Evolutionary conservation across 306 rosid genomes (phyloP).

Genomic region (Chamaecrista fasciculata): DNA sequence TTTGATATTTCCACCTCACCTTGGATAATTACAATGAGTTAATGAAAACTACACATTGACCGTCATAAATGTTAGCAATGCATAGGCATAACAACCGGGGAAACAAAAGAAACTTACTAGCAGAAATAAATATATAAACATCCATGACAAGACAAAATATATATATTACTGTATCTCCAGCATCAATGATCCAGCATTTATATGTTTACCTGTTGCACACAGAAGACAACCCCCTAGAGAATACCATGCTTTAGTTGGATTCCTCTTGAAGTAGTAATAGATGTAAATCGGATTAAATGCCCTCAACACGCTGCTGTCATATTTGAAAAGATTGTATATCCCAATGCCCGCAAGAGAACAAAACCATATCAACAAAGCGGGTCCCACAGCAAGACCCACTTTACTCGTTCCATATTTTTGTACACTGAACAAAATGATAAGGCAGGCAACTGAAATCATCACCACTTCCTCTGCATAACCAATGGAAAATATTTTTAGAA

Average conservation of each 20-base stretch:
- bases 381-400: constrained; percentile 94
- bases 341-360: constrained; percentile 81
- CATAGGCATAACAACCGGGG: constrained; percentile 9
- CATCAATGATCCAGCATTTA: constrained; percentile 22
- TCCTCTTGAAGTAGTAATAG: constrained; percentile 82
- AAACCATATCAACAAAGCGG: constrained; percentile 91
- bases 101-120: not conserved
- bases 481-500: constrained; percentile 22
- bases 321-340: constrained; percentile 77
- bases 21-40: not conserved
- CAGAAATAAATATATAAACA: constrained; percentile 26
- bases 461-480: constrained; percentile 74
- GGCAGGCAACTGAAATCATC: constrained; percentile 89
- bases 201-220: constrained; percentile 79
- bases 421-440: constrained; percentile 81
- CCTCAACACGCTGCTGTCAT: constrained; percentile 74
- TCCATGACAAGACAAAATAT: constrained; percentile 18
- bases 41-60: constrained; percentile 15
- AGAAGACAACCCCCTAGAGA: constrained; percentile 94
- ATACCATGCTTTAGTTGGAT: constrained; percentile 91
- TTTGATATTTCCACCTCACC: not conserved
- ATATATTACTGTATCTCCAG: constrained; percentile 24
- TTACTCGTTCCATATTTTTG: constrained; percentile 97
- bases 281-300: constrained; percentile 94
- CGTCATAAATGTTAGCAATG: constrained; percentile 3